Base-by-base conservation (phyloP, 768 basidiomycete species). In the Boletus reticuloceps region DNA sequence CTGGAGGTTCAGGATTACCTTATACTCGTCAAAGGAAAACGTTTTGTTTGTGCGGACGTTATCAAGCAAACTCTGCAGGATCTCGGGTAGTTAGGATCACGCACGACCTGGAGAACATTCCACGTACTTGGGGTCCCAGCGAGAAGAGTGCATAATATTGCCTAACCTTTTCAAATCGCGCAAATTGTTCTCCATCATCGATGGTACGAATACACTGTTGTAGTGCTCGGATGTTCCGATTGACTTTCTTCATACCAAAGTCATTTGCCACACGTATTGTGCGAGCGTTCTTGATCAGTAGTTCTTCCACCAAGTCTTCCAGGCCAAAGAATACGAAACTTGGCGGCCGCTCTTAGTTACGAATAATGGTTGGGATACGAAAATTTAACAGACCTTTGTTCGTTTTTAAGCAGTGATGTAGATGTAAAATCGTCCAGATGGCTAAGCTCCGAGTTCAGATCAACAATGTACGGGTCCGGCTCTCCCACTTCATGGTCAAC, bases 1-100 rank as follows among this genome's bases (percentile, higher is more conserved):
- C 63, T 93, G 92, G 37, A 98, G 79, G 62, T 85, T 88, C 46
- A 98, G 79, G 79, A 98, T 94, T 9, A 83, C 81, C 69, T 94
- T 90, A 72, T 96, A 98, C 66, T 98, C 91, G 60, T 96, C 94
- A 61, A 97, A 96, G 5, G 79, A 82, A 74, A 92, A 98, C 38
- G 71, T 71, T 58, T 82, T 83, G 58, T 79, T 77, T 46, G 75
- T 60, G 27, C 86, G 83, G 51, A 93, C 83, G 12, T 78, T 72
- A 29, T 89, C 85, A 47, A 98, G 76, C 81, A 98, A 84, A 49
- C 82, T 82, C 94, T 96, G 54, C 9, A 49, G 31, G n/a, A 27
- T 14, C 43, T 38, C 37, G 38, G 25, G 20, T 37, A 4, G 50
- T 57, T 53, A 57, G 17, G 25, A 37, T 54, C 29, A 53, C 5